Evolutionary conservation across 306 rosid genomes (phyloP), one percentile per base, ranked within the genome.

Genomic region (Trifolium repens): DNA sequence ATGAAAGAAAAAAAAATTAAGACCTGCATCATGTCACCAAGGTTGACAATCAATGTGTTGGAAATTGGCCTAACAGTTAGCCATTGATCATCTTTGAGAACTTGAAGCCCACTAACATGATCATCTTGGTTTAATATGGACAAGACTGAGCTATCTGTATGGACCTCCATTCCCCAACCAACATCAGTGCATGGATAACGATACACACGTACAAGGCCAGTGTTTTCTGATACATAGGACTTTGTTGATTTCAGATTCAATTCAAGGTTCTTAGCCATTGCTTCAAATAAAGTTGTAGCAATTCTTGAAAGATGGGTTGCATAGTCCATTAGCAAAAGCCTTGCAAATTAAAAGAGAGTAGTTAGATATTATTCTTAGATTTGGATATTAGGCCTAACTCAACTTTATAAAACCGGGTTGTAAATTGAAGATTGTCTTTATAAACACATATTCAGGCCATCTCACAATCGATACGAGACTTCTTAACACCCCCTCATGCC

Each of bases 121-220:
- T 80, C 54, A 8, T 76, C 78, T 64, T 71, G 84, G 73, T 76
- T 81, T 49, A 81, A 37, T 43, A 81, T 81, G 22, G 84, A 81
- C 42, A 81, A 35, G 1, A 81, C 69, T 43, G 84, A 81, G 69
- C 92, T 91, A 73, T 91, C 96, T 14, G 94, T 91, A 53, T 91
- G 96, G 0, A 42, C 83, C 22, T 83, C 91, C 82, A 91, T 79
- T 5, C 96, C 96, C 85, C 85, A 83, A 72, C 87, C 82, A 84
- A 53, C 22, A 52, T 55, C 13, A 0, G 70, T 35, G 12, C 17
- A 50, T 1, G 96, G 96, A 46, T 91, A 89, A 2, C 96, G 90
- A 77, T 91, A 91, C 8, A 86, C 78, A 27, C 96, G 96, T 49
- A 87, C 55, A 2, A 44, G 22, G 6, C 92, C 96, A 2, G 86